phyloP scores from a whole-genome alignment of 23 red algal genomes.

The Gracilariopsis chorda region DNA sequence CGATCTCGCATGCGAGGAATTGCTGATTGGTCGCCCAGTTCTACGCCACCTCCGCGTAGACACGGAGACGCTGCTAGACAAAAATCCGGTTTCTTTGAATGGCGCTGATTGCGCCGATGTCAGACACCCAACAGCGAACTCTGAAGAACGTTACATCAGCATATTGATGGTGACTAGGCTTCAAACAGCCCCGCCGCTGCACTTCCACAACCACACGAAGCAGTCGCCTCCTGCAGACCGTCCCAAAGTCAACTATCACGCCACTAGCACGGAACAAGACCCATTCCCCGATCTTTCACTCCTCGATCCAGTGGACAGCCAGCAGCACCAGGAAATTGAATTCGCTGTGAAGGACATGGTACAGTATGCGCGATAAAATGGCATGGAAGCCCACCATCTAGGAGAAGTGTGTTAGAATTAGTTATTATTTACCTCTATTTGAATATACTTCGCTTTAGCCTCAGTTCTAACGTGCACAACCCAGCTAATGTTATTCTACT shows the following conservation, averaged over 20 bases:
- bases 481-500: no score
- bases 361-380: background rate
- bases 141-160: background rate
- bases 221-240: no score
- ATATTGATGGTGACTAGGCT: slow-evolving; percentile 2
- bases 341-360: background rate
- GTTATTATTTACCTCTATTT: no score
- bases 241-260: background rate
- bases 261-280: background rate
- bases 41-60: background rate
- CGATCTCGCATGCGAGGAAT: background rate
- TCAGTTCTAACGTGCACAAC: no score
- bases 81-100: background rate
- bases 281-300: background rate
- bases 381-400: background rate
- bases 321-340: background rate
- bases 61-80: background rate
- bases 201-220: background rate
- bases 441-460: no score
- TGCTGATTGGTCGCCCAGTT: slow-evolving; percentile 18
- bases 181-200: no score
- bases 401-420: no score
- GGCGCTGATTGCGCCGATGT: slow-evolving; percentile 4
- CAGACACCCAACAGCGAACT: background rate
- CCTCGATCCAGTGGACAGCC: background rate